Percentiles rank a stretch among this genome's conserved stretches.
phyloP scores from a whole-genome alignment of 2,329 filamentous ascomycete genomes.

The Zymoseptoria pseudotritici region DNA sequence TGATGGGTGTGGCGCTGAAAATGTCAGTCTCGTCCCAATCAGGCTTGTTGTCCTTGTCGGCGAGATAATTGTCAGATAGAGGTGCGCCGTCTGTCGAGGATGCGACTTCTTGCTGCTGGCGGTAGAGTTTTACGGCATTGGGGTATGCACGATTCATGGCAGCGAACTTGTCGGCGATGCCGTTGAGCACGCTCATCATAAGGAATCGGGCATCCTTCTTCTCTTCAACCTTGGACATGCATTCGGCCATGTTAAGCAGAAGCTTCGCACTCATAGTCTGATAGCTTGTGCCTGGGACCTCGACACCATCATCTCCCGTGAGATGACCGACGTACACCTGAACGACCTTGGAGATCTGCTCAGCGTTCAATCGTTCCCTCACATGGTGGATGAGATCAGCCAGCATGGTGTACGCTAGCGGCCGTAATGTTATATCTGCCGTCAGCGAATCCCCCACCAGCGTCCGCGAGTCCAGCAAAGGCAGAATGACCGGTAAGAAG shows the following conservation, averaged over 20 bases:
- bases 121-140: conserved; percentile 89
- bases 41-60: conserved; percentile 70
- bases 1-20: conserved; percentile 92
- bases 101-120: conserved; percentile 54
- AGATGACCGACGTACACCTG: conserved; percentile 96
- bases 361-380: conserved; percentile 74
- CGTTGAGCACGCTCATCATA: conserved; percentile 92
- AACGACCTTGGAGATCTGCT: conserved; percentile 91
- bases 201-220: conserved; percentile 94
- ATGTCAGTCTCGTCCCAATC: conserved; percentile 99
- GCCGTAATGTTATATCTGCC: conserved; percentile 92
- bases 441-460: conserved; percentile 93
- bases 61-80: conserved; percentile 65
- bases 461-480: conserved; percentile 86
- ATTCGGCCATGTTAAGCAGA: conserved; percentile 94
- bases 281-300: conserved; percentile 81
- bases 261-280: conserved; percentile 99
- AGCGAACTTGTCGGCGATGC: conserved; percentile 96
- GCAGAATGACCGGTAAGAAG: conserved; percentile 89
- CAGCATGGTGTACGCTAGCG: conserved; percentile 95
- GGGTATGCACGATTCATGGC: conserved; percentile 95
- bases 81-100: conserved; percentile 55
- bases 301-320: conserved; percentile 67
- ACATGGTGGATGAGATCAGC: conserved; percentile 97
- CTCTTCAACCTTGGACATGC: conserved; percentile 86